Evolutionary conservation across 148 eudicot species (phyloP).

Genomic region (Fagopyrum esculentum): DNA sequence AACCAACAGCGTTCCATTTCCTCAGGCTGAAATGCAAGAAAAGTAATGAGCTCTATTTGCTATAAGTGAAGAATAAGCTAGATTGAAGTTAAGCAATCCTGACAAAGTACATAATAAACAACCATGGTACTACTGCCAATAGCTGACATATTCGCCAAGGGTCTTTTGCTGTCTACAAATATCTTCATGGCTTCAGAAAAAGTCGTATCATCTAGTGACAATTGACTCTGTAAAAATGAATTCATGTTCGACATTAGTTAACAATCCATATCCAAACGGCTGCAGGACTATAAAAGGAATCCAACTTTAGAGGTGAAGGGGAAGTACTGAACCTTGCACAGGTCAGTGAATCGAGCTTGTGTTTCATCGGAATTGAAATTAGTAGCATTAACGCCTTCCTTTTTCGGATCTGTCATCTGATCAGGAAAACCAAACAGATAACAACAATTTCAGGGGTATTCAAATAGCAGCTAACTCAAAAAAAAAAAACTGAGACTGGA

Average conservation of each 20-base stretch:
- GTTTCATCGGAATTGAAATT: constrained; percentile 22
- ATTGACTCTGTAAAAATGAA: constrained; percentile 35
- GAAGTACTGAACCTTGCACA: constrained; percentile 57
- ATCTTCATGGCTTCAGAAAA: constrained; percentile 50
- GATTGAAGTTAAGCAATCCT: background rate
- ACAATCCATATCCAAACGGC: background rate
- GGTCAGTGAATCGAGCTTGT: constrained; percentile 52
- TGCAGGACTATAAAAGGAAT: background rate
- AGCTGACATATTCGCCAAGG: constrained; percentile 39
- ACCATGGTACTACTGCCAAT: constrained; percentile 58
- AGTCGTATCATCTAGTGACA: constrained; percentile 40
- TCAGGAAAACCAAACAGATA: background rate
- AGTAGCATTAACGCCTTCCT: constrained; percentile 31
- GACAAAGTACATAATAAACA: constrained; percentile 9
- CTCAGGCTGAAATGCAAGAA: constrained; percentile 45
- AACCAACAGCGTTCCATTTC: constrained; percentile 76
- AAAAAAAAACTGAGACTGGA: background rate
- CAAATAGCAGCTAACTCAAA: background rate
- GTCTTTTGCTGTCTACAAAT: constrained; percentile 45
- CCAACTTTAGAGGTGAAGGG: background rate
- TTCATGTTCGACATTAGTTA: background rate
- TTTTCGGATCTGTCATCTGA: constrained; percentile 13
- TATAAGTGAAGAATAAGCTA: background rate
- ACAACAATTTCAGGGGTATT: background rate
- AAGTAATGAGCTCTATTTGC: background rate